Evolutionary conservation across 495 filamentous ascomycete species (phyloP).

Genomic region (Xeromyces bisporus): DNA sequence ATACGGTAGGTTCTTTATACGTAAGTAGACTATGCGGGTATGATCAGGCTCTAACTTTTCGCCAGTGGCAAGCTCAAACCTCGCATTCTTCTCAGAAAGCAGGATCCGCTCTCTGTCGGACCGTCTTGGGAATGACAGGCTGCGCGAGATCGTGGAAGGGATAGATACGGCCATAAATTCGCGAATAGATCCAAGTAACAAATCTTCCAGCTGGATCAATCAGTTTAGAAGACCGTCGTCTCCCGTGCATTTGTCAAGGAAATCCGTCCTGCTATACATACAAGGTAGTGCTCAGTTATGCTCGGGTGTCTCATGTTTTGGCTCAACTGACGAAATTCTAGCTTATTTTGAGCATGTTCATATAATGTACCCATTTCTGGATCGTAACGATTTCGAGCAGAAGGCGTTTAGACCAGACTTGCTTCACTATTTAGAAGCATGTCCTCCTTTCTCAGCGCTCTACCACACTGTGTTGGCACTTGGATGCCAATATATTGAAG

Average conservation of each 20-base stretch:
- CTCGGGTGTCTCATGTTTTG: no score
- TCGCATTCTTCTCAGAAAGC: constrained; percentile 22
- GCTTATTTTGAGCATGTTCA: constrained; percentile 22
- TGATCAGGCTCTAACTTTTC: neutral
- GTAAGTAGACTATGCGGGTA: no score
- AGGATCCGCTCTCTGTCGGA: constrained; percentile 15
- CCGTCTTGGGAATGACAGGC: constrained; percentile 13
- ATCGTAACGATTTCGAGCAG: constrained; percentile 13
- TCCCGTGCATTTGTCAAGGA: constrained; percentile 1
- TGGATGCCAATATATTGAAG: constrained; percentile 16
- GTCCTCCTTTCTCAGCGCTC: constrained; percentile 13
- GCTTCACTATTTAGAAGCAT: constrained; percentile 1
- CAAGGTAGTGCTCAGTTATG: no score
- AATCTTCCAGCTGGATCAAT: neutral
- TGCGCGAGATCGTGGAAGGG: constrained; percentile 18
- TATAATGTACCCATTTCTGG: constrained; percentile 18
- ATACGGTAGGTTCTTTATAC: constrained; percentile 2
- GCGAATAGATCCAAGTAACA: constrained; percentile 3
- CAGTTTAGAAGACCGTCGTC: constrained; percentile 2
- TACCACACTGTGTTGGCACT: constrained; percentile 22
- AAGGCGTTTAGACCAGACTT: constrained; percentile 6
- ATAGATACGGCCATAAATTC: constrained; percentile 10
- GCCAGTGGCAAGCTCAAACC: constrained; percentile 13
- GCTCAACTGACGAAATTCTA: no score
- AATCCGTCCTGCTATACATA: neutral